Evolutionary conservation across 2,329 filamentous ascomycete species (phyloP), one percentile per base, ranked within the genome.

Genomic region (Aspergillus thermomutatus): DNA sequence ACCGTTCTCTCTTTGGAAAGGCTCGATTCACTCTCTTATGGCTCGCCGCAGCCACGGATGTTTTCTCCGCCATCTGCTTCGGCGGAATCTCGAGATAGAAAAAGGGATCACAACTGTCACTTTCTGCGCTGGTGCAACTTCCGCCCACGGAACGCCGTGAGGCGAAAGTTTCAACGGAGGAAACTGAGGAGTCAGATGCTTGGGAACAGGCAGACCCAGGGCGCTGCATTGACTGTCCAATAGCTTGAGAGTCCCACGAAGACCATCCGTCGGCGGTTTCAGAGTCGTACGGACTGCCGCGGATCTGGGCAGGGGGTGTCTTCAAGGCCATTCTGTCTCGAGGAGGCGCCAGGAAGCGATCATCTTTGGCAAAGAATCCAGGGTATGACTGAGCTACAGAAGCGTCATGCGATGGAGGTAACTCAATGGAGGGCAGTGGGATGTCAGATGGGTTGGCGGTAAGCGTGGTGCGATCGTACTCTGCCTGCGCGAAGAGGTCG

Each of bases 101-200:
- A 66, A 86, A 85, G 0, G 83, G 81, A 64, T 87, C 84, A 19
- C 77, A 76, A 49, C 75, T 71, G 55, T 87, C 84, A 53, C 82
- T 83, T 60, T 86, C 84, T 5, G 82, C 81, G 66, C 83, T 87
- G 2, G 84, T 83, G 67, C 82, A 85, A 66, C 83, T 85, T 56
- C 81, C 83, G 56, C 82, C 79, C 64, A 83, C 73, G 6, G 83
- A 85, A n/a, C 79, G 79, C 57, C 80, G 80, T 2, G 83, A 84
- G 17, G 78, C 75, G 50, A 80, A 78, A 23, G 83, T 87, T 62
- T 81, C 82, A 50, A 79, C 77, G 0, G 85, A 87, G 11, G 83
- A 85, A 19, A 82, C 70, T 2, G 85, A 87, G 0, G 85, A 87
- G 66, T 87, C 82, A 2, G 85, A 87, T 47, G 82, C 77, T 55